phyloP scores from a whole-genome alignment of 768 basidiomycete species.

The Hericium coralloides region DNA sequence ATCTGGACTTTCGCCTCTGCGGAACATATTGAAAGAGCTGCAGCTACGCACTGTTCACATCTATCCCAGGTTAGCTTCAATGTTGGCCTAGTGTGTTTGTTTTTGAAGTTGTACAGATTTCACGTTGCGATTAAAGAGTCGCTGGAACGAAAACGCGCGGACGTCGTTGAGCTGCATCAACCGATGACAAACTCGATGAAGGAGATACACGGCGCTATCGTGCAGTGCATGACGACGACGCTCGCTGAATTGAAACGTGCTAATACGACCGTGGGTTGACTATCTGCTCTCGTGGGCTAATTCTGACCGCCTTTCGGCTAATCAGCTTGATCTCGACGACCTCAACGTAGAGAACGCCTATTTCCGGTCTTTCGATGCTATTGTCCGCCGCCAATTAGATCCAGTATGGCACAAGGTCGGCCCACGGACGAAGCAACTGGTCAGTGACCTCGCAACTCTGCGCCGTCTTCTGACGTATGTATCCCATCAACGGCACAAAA shows the following conservation, averaged over 20 bases:
- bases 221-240: conserved; percentile 90
- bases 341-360: conserved; percentile 89
- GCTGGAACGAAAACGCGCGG: conserved; percentile 75
- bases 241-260: conserved; percentile 85
- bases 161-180: conserved; percentile 88
- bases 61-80: conserved; percentile 65
- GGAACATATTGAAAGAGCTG: conserved; percentile 88
- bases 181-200: conserved; percentile 77
- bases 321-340: conserved; percentile 90
- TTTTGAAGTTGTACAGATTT: conserved; percentile 43
- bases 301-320: not conserved
- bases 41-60: conserved; percentile 85
- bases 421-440: conserved; percentile 84
- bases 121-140: conserved; percentile 81
- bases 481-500: not conserved
- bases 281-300: conserved; percentile 2
- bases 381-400: conserved; percentile 85
- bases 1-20: conserved; percentile 84
- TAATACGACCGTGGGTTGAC: conserved; percentile 48
- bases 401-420: conserved; percentile 97
- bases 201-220: conserved; percentile 87
- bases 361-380: conserved; percentile 83
- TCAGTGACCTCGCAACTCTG: conserved; percentile 78
- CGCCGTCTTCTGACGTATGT: conserved; percentile 73
- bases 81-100: too few relatives aligned